Conservation (phyloP, 371 early-diverging fungal species). For the Parasitella parasitica region DNA sequence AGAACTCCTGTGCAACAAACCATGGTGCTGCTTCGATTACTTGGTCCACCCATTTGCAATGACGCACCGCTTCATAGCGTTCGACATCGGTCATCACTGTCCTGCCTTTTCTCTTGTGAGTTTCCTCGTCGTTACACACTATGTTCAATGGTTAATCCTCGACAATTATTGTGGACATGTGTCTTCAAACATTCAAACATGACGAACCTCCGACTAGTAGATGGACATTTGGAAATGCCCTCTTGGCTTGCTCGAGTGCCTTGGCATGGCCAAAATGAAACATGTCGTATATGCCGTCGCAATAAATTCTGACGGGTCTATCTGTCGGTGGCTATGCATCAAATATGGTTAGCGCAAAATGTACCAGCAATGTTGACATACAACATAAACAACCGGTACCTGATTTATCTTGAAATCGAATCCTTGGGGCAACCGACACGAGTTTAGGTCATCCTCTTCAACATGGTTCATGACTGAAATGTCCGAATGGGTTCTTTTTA, state of each 20-base stretch:
- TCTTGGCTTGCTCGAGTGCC: conserved; percentile 94
- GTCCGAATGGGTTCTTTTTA: not conserved
- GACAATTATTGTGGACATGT: no score
- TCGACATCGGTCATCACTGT: conserved; percentile 86
- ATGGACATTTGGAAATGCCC: conserved; percentile 83
- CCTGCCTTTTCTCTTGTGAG: conserved; percentile 83
- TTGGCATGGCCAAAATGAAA: conserved; percentile 96
- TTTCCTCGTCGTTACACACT: conserved; percentile 81
- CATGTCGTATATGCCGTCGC: conserved; percentile 94
- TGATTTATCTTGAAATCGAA: conserved; percentile 25
- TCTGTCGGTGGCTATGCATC: conserved; percentile 59
- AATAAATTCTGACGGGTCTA: conserved; percentile 84
- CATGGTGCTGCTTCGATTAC: conserved; percentile 88
- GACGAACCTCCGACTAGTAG: conserved; percentile 82
- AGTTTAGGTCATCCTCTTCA: not conserved
- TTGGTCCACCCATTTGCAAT: conserved; percentile 96
- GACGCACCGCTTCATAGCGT: conserved; percentile 83
- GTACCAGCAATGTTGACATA: no score
- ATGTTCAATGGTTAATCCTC: not conserved
- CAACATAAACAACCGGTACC: no score
- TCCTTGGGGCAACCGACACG: not conserved
- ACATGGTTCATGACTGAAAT: not conserved
- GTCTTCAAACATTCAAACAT: no score
- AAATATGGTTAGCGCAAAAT: not conserved
- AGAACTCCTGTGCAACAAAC: conserved; percentile 81